Conservation (phyloP, 140 eudicot genomes). For the Ambrosia hybrid region DNA sequence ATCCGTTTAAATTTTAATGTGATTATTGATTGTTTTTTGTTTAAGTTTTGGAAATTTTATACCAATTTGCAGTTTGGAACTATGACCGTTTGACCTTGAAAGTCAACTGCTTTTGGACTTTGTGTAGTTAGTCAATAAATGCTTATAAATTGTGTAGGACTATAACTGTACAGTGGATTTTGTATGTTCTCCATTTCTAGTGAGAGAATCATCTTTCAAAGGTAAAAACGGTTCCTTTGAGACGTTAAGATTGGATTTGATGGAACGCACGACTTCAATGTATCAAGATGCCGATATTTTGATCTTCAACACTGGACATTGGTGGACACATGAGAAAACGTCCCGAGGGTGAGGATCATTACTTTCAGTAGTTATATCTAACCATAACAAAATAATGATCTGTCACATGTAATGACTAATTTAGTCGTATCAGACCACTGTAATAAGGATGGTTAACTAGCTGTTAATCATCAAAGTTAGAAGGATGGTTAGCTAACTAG, state of each 20-base stretch:
- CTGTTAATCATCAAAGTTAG: too few species aligned
- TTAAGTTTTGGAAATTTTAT: constrained; percentile 3
- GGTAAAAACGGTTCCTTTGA: constrained; percentile 68
- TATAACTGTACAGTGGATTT: constrained; percentile 88
- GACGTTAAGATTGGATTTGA: constrained; percentile 80
- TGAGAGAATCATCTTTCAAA: constrained; percentile 57
- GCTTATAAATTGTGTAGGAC: constrained; percentile 52
- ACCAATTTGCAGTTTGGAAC: constrained; percentile 9
- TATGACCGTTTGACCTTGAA: constrained; percentile 25
- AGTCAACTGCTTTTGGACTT: constrained; percentile 19
- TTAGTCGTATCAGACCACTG: too few species aligned
- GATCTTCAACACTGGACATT: constrained; percentile 93
- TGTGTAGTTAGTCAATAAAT: constrained; percentile 18
- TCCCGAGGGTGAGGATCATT: constrained; percentile 63
- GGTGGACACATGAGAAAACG: constrained; percentile 99
- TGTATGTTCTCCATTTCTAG: constrained; percentile 85
- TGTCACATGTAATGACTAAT: too few species aligned
- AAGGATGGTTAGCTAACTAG: too few species aligned
- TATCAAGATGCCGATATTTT: constrained; percentile 82
- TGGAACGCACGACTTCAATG: constrained; percentile 75
- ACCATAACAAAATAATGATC: neutral
- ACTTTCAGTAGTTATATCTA: neutral
- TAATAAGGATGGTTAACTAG: too few species aligned
- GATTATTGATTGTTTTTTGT: neutral
- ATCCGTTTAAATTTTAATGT: neutral